These are phyloP conservation scores for Myxozyma geophila DNA, from an alignment of 805 yeast species.

Conservation along the genomic window DNA sequence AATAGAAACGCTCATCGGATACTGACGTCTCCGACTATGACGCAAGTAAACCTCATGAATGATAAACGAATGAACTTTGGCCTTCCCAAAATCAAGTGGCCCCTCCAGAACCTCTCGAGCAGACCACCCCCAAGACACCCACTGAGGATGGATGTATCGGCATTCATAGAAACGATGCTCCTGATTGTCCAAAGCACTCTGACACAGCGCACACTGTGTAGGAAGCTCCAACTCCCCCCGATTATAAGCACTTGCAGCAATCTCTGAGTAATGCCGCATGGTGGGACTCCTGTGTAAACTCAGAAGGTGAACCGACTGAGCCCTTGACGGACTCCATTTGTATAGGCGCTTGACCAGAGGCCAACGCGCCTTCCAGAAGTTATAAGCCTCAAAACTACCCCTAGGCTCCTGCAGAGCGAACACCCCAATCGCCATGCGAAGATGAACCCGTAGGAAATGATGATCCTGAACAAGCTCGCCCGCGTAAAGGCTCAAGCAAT, in stretches of 20 bases:
- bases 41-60: no score
- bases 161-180: not conserved
- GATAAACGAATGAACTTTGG: no score
- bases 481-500: not conserved
- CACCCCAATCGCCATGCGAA: not conserved
- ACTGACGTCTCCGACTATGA: no score
- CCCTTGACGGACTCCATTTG: not conserved
- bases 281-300: not conserved
- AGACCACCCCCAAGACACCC: no score
- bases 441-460: not conserved
- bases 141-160: no score
- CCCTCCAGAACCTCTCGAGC: no score
- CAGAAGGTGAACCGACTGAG: not conserved
- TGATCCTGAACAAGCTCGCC: not conserved
- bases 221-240: not conserved
- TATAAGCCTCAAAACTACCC: not conserved
- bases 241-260: no score
- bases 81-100: no score
- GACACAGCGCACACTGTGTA: not conserved
- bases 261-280: not conserved
- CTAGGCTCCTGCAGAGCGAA: not conserved
- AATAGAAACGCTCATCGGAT: no score
- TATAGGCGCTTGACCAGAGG: not conserved
- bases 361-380: not conserved
- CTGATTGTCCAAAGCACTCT: not conserved